Conservation (phyloP, 1,284 basidiomycete species). For the Singerocomus rubriflavus region DNA sequence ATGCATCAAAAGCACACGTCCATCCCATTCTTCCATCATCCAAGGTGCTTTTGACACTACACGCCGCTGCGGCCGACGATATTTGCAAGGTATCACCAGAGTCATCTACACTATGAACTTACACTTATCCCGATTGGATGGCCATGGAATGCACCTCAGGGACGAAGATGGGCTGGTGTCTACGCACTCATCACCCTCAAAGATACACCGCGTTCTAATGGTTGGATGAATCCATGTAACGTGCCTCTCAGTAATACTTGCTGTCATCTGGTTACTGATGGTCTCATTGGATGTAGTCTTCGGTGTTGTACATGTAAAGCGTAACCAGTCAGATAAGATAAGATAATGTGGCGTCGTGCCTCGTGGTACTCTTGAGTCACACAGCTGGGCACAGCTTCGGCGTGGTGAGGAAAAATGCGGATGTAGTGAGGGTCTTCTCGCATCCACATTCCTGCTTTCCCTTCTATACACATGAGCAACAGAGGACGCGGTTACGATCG, state of each 20-base stretch:
- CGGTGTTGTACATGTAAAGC: no score
- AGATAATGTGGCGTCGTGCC: slow-evolving; percentile 13
- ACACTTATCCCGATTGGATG: not conserved
- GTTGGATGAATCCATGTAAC: no score
- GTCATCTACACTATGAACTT: not conserved
- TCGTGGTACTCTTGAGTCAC: slow-evolving; percentile 8
- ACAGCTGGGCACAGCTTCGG: slow-evolving; percentile 24
- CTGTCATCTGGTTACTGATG: not conserved
- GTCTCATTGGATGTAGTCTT: not conserved
- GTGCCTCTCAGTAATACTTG: not conserved
- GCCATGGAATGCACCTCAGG: not conserved
- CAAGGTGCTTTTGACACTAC: not conserved
- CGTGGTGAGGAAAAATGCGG: slow-evolving; percentile 9
- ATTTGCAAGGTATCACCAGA: not conserved
- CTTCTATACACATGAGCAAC: slow-evolving; percentile 26
- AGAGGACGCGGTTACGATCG: slow-evolving; percentile 34
- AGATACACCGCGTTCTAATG: not conserved
- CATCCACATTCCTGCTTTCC: not conserved
- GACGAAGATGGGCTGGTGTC: not conserved
- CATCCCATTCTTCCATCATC: not conserved
- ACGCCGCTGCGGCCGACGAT: not conserved
- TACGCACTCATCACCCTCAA: not conserved
- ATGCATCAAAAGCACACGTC: not conserved
- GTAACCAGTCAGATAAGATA: slow-evolving; percentile 27
- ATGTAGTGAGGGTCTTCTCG: not conserved